Conservation (phyloP, 139 green algal species). For the Tetraselmis chui region DNA sequence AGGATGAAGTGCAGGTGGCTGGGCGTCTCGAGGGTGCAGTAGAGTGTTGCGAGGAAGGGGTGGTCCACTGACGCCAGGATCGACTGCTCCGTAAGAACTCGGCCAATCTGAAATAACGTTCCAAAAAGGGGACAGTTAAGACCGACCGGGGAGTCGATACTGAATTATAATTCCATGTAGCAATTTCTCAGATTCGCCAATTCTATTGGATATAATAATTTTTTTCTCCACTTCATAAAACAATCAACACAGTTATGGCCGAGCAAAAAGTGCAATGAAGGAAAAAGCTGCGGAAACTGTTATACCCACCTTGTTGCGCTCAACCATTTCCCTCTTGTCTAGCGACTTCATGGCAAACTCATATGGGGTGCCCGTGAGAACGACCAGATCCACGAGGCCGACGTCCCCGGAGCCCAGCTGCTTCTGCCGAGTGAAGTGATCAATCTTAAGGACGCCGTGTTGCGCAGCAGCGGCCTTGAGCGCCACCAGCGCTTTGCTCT, state of each 20-base stretch:
- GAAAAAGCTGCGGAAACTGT: too few species aligned
- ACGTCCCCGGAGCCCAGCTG: conserved; percentile 87
- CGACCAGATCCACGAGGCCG: conserved; percentile 88
- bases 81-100: conserved; percentile 81
- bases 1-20: conserved; percentile 83
- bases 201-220: too few species aligned
- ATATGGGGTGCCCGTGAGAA: too few species aligned
- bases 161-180: too few species aligned
- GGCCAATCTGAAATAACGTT: conserved; percentile 55
- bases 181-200: too few species aligned
- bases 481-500: too few species aligned
- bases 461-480: conserved; percentile 30
- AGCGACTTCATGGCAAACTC: conserved; percentile 90
- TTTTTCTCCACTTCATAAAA: too few species aligned
- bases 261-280: too few species aligned
- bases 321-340: conserved; percentile 95
- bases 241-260: too few species aligned
- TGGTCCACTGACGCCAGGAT: conserved; percentile 89
- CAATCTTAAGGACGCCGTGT: conserved; percentile 67
- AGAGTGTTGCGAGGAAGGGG: conserved; percentile 92
- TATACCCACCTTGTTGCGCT: conserved; percentile 94
- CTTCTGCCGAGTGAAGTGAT: conserved; percentile 78
- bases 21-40: conserved; percentile 85
- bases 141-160: too few species aligned
- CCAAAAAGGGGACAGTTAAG: too few species aligned